Percentiles rank a stretch among this genome's conserved stretches.
Evolutionary conservation across 208 protist genomes (phyloP).

Genomic region (Leishmania amazonensis): DNA sequence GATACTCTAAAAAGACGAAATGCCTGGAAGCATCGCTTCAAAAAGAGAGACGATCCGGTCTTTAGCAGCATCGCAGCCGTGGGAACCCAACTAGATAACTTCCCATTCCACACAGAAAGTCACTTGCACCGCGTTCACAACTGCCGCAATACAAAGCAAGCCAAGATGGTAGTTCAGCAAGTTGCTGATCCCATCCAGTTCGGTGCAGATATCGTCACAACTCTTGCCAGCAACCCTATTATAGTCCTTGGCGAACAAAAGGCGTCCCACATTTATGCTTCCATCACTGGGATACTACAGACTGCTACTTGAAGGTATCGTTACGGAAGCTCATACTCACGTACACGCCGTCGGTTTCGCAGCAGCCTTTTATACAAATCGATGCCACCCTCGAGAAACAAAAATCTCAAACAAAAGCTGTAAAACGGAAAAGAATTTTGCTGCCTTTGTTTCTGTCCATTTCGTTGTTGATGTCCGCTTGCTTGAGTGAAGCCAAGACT

Average conservation of each 20-base stretch:
- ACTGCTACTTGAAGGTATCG: conserved; percentile 6
- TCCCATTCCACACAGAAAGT: neutral
- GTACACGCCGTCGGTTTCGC: too few relatives aligned
- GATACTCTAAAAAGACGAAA: conserved; percentile 6
- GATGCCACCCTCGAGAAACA: too few relatives aligned
- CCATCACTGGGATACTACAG: conserved; percentile 19
- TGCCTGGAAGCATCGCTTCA: conserved; percentile 25
- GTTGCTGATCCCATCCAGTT: conserved; percentile 23
- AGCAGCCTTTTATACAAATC: too few relatives aligned
- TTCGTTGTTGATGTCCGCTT: too few relatives aligned
- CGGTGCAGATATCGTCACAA: conserved; percentile 23
- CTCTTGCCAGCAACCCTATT: conserved; percentile 33
- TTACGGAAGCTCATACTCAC: too few relatives aligned
- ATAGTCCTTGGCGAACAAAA: conserved; percentile 30
- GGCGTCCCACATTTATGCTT: conserved; percentile 19
- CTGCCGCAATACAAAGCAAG: conserved; percentile 28
- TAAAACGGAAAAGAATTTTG: too few relatives aligned
- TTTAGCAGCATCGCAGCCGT: conserved; percentile 13
- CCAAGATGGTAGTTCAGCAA: conserved; percentile 28
- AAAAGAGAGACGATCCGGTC: conserved; percentile 19
- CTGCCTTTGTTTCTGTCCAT: too few relatives aligned
- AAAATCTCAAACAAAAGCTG: too few relatives aligned
- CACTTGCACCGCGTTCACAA: conserved; percentile 30
- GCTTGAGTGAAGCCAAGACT: too few relatives aligned
- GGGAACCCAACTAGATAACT: conserved; percentile 28